A percentile compares a stretch with the other conserved stretches of the same genome.
phyloP scores from a whole-genome alignment of 2,329 filamentous ascomycete species.

The Tolypocladium endophyticum region DNA sequence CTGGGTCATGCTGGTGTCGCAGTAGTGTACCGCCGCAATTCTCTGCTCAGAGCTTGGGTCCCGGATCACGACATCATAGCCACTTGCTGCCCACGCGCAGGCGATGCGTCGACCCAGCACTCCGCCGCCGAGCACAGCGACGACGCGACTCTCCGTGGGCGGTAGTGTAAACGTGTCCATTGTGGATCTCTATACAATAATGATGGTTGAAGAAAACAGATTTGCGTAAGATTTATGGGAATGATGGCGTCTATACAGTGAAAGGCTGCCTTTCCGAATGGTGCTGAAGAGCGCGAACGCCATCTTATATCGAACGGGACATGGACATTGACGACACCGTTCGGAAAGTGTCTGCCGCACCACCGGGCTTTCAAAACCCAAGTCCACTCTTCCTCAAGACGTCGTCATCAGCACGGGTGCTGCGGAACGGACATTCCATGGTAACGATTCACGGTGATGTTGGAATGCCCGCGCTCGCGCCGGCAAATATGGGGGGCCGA shows the following conservation, averaged over 20 bases:
- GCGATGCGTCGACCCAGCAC: constrained; percentile 32
- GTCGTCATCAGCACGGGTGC: neutral
- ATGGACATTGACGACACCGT: neutral
- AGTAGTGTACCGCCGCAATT: constrained; percentile 26
- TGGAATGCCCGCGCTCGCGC: neutral
- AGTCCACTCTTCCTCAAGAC: neutral
- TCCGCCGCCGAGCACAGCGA: constrained; percentile 29
- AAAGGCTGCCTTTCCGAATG: neutral
- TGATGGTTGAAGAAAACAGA: too few species aligned
- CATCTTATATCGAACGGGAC: neutral
- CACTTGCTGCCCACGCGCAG: constrained; percentile 27
- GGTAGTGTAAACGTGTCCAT: neutral
- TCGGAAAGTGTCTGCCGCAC: neutral
- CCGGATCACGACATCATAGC: constrained; percentile 29
- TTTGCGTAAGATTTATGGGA: too few species aligned
- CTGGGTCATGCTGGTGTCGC: constrained; percentile 21
- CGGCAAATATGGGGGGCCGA: neutral
- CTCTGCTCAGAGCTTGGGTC: constrained; percentile 28
- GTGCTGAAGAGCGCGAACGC: neutral
- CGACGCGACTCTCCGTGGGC: constrained; percentile 7
- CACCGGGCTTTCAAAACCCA: neutral
- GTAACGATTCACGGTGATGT: neutral
- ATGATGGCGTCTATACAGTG: neutral
- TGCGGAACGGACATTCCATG: neutral
- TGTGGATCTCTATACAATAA: neutral